A percentile compares a stretch with the other conserved stretches of the same genome.
These are phyloP conservation scores for Mycena venus DNA, from an alignment of 768 basidiomycete species.

Conservation along the genomic window DNA sequence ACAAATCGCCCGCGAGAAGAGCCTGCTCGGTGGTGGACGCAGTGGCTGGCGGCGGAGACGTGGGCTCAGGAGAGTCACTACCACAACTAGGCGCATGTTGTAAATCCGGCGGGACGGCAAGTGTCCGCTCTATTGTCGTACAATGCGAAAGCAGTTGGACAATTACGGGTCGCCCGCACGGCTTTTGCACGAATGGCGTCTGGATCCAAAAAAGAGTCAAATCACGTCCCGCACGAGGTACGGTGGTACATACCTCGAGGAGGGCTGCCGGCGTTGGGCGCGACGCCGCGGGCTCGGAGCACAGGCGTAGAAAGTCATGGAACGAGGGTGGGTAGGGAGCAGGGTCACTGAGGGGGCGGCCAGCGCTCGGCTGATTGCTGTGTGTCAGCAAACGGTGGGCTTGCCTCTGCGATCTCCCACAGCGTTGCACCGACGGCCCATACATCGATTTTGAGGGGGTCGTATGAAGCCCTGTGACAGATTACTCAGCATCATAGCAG, in stretches of 20 bases:
- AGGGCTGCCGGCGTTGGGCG: conserved; percentile 72
- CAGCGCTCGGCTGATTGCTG: conserved; percentile 72
- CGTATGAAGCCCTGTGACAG: conserved; percentile 70
- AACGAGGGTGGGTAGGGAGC: conserved; percentile 76
- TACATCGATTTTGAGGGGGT: conserved; percentile 81
- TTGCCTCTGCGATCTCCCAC: conserved; percentile 84
- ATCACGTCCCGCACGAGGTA: neutral
- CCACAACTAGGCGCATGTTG: too few species aligned
- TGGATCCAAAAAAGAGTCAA: conserved; percentile 43
- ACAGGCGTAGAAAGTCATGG: conserved; percentile 78
- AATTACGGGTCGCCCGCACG: conserved; percentile 78
- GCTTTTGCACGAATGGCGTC: conserved; percentile 76
- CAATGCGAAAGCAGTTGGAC: conserved; percentile 77
- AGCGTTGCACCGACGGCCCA: conserved; percentile 89
- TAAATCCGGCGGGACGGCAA: conserved; percentile 37
- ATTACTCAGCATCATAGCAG: conserved; percentile 20
- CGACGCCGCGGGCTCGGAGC: conserved; percentile 69
- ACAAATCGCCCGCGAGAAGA: too few species aligned
- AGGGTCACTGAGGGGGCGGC: conserved; percentile 72
- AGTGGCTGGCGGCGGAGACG: too few species aligned
- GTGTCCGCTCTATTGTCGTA: conserved; percentile 71
- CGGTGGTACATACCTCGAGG: conserved; percentile 62
- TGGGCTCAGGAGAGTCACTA: too few species aligned
- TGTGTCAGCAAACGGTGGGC: conserved; percentile 78
- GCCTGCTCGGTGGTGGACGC: too few species aligned